A percentile compares a stretch with the other conserved stretches of the same genome.
Conservation (phyloP, 169 alveolate species). For the Eimeria zaria region DNA sequence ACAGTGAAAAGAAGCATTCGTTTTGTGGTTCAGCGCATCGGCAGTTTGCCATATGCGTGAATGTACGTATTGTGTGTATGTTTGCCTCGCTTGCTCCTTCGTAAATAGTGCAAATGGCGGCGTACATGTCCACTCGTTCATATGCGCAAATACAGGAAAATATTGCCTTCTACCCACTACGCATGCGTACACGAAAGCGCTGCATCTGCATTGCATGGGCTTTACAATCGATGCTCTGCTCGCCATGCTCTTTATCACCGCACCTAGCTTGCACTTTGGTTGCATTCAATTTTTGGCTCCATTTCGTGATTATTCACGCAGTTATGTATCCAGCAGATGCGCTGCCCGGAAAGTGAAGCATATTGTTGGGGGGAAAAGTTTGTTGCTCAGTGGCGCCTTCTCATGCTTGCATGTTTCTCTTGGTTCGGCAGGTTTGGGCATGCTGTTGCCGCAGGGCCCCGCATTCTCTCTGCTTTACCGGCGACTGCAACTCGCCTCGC, state of each 20-base stretch:
- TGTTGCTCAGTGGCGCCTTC: neutral
- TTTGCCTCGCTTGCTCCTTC: neutral
- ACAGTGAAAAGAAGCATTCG: neutral
- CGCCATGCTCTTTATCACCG: neutral
- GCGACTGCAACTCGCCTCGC: slow-evolving; percentile 54
- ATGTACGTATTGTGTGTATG: neutral
- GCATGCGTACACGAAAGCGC: neutral
- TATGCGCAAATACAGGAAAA: neutral
- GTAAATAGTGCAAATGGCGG: neutral
- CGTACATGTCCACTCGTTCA: neutral
- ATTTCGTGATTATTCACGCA: neutral
- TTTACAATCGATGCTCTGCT: neutral
- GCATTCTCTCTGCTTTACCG: slow-evolving; percentile 53
- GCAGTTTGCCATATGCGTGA: neutral
- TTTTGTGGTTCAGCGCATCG: neutral
- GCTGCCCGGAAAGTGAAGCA: neutral
- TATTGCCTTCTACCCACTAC: neutral
- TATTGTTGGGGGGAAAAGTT: neutral
- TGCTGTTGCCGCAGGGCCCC: slow-evolving; percentile 77
- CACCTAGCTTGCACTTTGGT: neutral
- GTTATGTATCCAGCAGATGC: neutral
- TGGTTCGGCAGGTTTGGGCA: slow-evolving; percentile 27
- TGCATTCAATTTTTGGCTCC: neutral
- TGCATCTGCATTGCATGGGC: neutral
- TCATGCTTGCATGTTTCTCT: neutral